Base-by-base conservation (phyloP, 495 filamentous ascomycete species). In the Tetracladium setigerum region DNA sequence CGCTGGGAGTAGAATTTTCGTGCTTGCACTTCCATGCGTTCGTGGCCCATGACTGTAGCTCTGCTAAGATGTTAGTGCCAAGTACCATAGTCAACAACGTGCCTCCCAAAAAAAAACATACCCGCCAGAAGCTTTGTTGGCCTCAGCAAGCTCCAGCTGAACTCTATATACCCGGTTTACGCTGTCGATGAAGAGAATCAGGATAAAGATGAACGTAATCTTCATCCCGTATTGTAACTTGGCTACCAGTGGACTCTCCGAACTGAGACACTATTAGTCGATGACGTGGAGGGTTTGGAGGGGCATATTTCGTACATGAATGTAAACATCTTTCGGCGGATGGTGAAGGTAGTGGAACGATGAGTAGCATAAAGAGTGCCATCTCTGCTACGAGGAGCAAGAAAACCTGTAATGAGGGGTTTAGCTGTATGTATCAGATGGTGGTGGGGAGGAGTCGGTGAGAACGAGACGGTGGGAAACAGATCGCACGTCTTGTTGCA, bases 1-100 rank as follows among this genome's bases (percentile, higher is more conserved):
- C 92, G 91, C 72, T 98, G 90, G 49, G 90, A 95, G 79, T 98
- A 98, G 76, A 98, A 98, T 68, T 97, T 97, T 74, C 92, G 90
- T 49, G 92, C 92, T 67, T 98, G 92, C 14, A 96, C 89, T 69
- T 98, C 92, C 80, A 94, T 87, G 52, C 92, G 89, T 64, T 95
- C 92, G 65, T 85, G 83, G 41, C 94, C 86, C 63, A 83, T 82
- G 32, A 94, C 74, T 42, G 83, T 78, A 40, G 81, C 79, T 54
- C 79, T 81, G 54, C 69, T 69, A 37, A 27, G 36, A 10, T 48
- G 48, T 51, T 48, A 50, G 45, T 44, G 8, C 14, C 33, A 19
- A 33, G 31, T 4, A 12, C 37, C n/a, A n/a, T n/a, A n/a, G n/a
- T 41, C 1, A 13, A 16, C 11, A 12, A 34, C 4, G 41, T n/a